phyloP scores from a whole-genome alignment of 2,329 filamentous ascomycete species.

The Talaromyces piceae region DNA sequence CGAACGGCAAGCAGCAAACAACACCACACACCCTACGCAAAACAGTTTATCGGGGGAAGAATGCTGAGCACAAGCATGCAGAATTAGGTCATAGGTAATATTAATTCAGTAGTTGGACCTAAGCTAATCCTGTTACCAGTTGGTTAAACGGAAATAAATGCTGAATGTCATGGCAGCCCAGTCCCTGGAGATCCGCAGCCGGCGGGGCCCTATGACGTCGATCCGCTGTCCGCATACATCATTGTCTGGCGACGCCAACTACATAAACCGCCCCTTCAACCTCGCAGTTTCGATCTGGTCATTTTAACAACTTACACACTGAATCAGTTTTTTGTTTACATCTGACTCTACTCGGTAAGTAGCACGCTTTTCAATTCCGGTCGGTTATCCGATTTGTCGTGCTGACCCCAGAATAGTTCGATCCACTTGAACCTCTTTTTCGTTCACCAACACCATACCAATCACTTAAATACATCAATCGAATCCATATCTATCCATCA shows the following conservation, averaged over 20 bases:
- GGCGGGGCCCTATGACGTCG: conserved; percentile 13
- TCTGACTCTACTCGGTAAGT: no score
- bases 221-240: conserved; percentile 9
- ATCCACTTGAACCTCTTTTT: no score
- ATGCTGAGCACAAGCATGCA: not conserved
- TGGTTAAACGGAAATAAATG: no score
- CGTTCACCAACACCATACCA: not conserved
- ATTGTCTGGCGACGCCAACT: conserved; percentile 3
- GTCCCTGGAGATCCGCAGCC: conserved; percentile 10
- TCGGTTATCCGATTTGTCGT: no score
- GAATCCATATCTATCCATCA: conserved; percentile 37
- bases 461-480: not conserved
- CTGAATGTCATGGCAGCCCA: no score
- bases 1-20: not conserved
- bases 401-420: no score
- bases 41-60: not conserved
- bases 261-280: not conserved
- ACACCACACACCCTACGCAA: not conserved
- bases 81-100: not conserved
- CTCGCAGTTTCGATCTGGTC: not conserved
- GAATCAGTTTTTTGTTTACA: not conserved
- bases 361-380: no score
- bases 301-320: not conserved
- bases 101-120: no score
- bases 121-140: no score